phyloP scores from a whole-genome alignment of 2,329 filamentous ascomycete genomes.

The Colletotrichum costaricense region DNA sequence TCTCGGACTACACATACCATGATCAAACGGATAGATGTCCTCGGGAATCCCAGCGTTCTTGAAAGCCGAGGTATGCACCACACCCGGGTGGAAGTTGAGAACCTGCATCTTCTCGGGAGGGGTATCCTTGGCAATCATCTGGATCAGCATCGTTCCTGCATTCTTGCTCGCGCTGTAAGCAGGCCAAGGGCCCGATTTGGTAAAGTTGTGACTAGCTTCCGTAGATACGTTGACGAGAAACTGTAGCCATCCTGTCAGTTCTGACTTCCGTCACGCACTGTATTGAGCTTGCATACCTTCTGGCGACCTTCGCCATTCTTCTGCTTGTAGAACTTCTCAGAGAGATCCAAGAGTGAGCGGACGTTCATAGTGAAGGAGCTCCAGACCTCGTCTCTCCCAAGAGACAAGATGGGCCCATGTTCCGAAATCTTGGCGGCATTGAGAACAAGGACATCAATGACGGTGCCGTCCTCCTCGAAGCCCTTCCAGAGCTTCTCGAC shows the following conservation, averaged over 20 bases:
- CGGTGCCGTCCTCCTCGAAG: constrained; percentile 29
- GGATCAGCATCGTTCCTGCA: constrained; percentile 47
- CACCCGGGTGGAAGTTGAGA: constrained; percentile 53
- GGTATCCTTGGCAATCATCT: constrained; percentile 51
- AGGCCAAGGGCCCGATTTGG: constrained; percentile 36
- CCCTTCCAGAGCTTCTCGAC: constrained; percentile 21
- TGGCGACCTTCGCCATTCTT: constrained; percentile 29
- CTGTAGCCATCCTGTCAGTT: constrained; percentile 26
- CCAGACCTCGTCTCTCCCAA: constrained; percentile 28
- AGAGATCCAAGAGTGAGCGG: constrained; percentile 27
- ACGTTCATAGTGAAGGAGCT: constrained; percentile 33
- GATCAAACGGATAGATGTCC: constrained; percentile 41
- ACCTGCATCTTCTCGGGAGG: constrained; percentile 49
- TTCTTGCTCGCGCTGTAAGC: constrained; percentile 53
- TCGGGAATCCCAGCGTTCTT: constrained; percentile 38
- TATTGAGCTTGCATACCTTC: constrained; percentile 35
- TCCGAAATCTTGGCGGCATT: constrained; percentile 37
- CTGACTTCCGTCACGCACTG: neutral
- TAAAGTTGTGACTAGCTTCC: constrained; percentile 43
- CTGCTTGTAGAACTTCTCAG: constrained; percentile 47
- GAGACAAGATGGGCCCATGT: constrained; percentile 8
- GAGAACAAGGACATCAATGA: constrained; percentile 44
- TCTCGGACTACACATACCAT: constrained; percentile 34
- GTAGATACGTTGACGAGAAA: constrained; percentile 48
- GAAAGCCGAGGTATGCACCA: constrained; percentile 47